These are phyloP conservation scores for Leccinum aurantiacum DNA, from an alignment of 768 basidiomycete species.

Conservation along the genomic window DNA sequence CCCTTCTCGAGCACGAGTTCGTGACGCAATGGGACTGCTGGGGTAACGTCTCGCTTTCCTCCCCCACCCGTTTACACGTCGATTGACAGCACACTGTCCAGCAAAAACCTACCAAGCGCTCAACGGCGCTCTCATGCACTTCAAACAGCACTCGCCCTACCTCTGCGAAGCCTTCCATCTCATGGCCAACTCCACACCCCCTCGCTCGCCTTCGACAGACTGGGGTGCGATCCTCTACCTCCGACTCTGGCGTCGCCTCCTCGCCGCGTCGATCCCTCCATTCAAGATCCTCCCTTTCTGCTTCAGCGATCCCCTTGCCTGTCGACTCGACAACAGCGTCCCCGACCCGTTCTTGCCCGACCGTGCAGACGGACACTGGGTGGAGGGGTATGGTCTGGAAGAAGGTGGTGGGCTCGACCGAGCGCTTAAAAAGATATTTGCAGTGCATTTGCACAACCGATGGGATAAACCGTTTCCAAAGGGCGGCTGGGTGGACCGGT, in stretches of 20 bases:
- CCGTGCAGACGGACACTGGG: slow-evolving; percentile 58
- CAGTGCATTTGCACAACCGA: slow-evolving; percentile 92
- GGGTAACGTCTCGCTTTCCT: slow-evolving; percentile 45
- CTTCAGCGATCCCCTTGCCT: slow-evolving; percentile 88
- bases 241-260: slow-evolving; percentile 84
- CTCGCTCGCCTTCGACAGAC: slow-evolving; percentile 79
- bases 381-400: slow-evolving; percentile 49
- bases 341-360: slow-evolving; percentile 83
- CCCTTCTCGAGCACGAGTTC: slow-evolving; percentile 90
- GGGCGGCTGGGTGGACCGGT: slow-evolving; percentile 82
- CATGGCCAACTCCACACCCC: slow-evolving; percentile 74
- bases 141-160: slow-evolving; percentile 86
- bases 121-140: slow-evolving; percentile 95
- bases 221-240: slow-evolving; percentile 94
- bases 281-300: slow-evolving; percentile 96
- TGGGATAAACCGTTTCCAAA: slow-evolving; percentile 85
- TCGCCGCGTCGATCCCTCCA: slow-evolving; percentile 70
- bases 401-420: slow-evolving; percentile 63
- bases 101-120: slow-evolving; percentile 75
- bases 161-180: slow-evolving; percentile 95
- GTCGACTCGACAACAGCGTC: slow-evolving; percentile 85
- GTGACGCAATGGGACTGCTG: slow-evolving; percentile 99
- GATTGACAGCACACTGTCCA: slow-evolving; percentile 28
- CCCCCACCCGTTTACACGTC: not conserved
- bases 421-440: slow-evolving; percentile 71